phyloP scores from a whole-genome alignment of 345 rosid genomes.

The Excoecaria cochinchinensis region DNA sequence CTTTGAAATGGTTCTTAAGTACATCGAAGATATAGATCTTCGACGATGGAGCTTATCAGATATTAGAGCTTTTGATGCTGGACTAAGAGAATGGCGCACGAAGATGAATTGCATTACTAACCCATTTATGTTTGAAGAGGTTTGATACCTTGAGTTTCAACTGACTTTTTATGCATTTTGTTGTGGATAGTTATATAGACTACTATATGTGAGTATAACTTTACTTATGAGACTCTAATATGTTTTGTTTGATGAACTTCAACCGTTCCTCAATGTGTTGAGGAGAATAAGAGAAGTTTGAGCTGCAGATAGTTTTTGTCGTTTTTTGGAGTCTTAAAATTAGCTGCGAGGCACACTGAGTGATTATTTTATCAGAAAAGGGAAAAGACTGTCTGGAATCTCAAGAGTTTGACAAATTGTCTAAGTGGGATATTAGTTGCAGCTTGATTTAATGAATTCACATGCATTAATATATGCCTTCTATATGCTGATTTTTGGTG shows the following conservation, averaged over 20 bases:
- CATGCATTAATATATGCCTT: too few relatives aligned
- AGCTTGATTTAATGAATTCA: not conserved
- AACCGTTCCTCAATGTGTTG: not conserved
- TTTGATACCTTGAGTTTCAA: constrained; percentile 17
- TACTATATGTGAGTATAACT: not conserved
- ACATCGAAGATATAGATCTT: constrained; percentile 80
- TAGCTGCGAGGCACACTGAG: not conserved
- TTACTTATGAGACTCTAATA: not conserved
- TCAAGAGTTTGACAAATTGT: not conserved
- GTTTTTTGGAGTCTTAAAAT: not conserved
- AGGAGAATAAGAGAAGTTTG: not conserved
- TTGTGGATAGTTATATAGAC: not conserved
- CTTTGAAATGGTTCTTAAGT: constrained; percentile 55
- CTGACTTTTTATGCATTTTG: not conserved
- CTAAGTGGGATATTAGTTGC: not conserved
- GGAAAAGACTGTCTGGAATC: not conserved
- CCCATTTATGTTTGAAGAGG: constrained; percentile 70
- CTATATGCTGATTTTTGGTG: not conserved
- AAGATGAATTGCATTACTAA: constrained; percentile 71
- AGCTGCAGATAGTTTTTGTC: not conserved
- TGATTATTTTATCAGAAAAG: not conserved
- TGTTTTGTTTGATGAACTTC: not conserved
- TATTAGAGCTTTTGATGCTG: constrained; percentile 54
- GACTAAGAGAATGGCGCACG: constrained; percentile 60
- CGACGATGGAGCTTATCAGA: constrained; percentile 63